Conservation (phyloP, 164 flowering plant genomes). For the Tetracentron sinense region DNA sequence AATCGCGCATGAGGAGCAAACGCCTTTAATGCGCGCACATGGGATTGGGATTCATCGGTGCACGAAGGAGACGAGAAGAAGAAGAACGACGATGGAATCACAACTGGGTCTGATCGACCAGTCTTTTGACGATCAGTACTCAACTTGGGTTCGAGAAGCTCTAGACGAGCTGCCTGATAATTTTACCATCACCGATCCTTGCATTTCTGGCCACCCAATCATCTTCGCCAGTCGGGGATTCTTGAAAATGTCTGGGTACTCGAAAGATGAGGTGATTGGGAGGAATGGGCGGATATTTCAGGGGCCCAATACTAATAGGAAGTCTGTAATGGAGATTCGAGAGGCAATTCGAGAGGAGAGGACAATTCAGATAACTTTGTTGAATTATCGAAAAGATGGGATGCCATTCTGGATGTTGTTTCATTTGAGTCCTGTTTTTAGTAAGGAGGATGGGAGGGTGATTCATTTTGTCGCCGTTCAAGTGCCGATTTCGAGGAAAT, state of each 20-base stretch:
- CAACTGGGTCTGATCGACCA: slow-evolving; percentile 42
- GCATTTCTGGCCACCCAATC: slow-evolving; percentile 79
- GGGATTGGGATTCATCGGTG: slow-evolving; percentile 36
- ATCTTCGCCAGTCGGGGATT: slow-evolving; percentile 81
- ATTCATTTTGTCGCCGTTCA: slow-evolving; percentile 79
- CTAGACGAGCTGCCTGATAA: slow-evolving; percentile 63
- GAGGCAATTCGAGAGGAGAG: slow-evolving; percentile 80
- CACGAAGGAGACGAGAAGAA: slow-evolving; percentile 1
- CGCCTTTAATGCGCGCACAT: slow-evolving; percentile 27
- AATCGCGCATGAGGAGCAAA: slow-evolving; percentile 17
- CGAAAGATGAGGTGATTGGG: slow-evolving; percentile 68
- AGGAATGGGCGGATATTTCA: slow-evolving; percentile 77
- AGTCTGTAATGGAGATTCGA: slow-evolving; percentile 66
- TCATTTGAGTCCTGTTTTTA: slow-evolving; percentile 70
- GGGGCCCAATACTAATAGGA: slow-evolving; percentile 66
- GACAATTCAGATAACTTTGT: slow-evolving; percentile 41
- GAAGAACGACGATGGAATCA: slow-evolving; percentile 39
- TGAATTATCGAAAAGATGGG: slow-evolving; percentile 84
- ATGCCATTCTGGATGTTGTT: slow-evolving; percentile 87
- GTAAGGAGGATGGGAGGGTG: slow-evolving; percentile 61
- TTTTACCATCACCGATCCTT: slow-evolving; percentile 88
- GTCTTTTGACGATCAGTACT: slow-evolving; percentile 51
- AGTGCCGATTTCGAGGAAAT: slow-evolving; percentile 54
- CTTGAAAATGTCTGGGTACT: slow-evolving; percentile 76
- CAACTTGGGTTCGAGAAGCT: slow-evolving; percentile 51